Percentiles rank a stretch among this genome's conserved stretches.
Evolutionary conservation across 139 green algal genomes (phyloP).

Genomic region (Volvox reticuliferus): DNA sequence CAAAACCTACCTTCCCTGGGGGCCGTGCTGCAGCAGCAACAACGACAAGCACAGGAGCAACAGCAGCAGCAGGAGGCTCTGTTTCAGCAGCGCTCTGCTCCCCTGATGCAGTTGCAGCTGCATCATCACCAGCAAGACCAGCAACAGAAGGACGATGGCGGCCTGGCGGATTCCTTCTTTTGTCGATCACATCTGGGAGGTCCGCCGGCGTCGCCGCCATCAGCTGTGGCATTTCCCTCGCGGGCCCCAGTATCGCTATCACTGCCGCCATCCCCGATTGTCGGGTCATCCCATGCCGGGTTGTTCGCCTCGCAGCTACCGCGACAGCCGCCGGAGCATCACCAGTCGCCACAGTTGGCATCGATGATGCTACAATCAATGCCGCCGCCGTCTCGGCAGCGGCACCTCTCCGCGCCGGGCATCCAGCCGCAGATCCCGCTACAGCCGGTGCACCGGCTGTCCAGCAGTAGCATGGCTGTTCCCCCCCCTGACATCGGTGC

Average conservation of each 20-base stretch:
- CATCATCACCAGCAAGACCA: too few species aligned
- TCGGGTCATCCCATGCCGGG: background rate
- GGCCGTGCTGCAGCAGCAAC: too few species aligned
- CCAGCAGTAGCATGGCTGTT: background rate
- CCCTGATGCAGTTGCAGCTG: too few species aligned
- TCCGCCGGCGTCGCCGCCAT: too few species aligned
- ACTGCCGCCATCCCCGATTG: background rate
- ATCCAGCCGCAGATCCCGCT: background rate
- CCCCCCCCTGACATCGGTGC: background rate
- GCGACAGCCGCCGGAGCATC: background rate
- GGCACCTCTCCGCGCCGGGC: background rate
- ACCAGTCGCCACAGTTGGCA: background rate
- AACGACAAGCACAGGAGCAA: too few species aligned
- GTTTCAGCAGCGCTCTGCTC: too few species aligned
- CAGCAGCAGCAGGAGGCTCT: too few species aligned
- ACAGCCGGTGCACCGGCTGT: background rate
- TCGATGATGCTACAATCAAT: background rate
- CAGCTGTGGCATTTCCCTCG: background rate
- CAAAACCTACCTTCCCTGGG: too few species aligned
- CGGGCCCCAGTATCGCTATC: background rate
- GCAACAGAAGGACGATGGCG: too few species aligned
- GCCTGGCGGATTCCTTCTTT: too few species aligned
- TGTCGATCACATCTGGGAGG: too few species aligned
- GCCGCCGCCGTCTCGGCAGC: background rate
- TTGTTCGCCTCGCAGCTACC: background rate